phyloP scores from a whole-genome alignment of 306 rosid genomes.

The Cicer bijugum region DNA sequence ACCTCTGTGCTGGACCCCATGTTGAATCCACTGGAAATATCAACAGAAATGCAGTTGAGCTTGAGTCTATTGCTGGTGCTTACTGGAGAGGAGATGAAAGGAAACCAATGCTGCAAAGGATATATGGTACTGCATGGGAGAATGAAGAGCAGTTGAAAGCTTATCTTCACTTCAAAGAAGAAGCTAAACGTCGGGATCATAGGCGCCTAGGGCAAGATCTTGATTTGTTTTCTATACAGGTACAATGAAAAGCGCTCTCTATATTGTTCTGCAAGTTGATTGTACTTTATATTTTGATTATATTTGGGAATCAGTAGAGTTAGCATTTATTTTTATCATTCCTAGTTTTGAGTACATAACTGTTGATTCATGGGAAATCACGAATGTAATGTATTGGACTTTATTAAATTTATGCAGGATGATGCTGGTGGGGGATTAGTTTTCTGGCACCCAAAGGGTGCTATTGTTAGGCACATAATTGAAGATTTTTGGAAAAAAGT shows the following conservation, averaged over 20 bases:
- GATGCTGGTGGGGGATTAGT: conserved; percentile 99
- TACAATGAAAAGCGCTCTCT: conserved; percentile 37
- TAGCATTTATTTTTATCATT: conserved; percentile 24
- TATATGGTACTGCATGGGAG: conserved; percentile 99
- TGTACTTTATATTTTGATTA: conserved; percentile 40
- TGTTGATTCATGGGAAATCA: conserved; percentile 40
- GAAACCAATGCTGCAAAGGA: conserved; percentile 93
- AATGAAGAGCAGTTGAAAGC: conserved; percentile 87
- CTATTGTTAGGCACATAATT: conserved; percentile 82
- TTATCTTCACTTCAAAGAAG: conserved; percentile 89
- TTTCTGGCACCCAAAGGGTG: conserved; percentile 99
- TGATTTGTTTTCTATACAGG: conserved; percentile 97
- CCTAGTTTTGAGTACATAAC: conserved; percentile 32
- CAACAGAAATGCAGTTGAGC: conserved; percentile 88
- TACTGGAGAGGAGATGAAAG: conserved; percentile 99
- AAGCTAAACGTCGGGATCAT: conserved; percentile 96
- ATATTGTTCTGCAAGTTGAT: conserved; percentile 24
- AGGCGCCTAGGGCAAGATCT: conserved; percentile 96
- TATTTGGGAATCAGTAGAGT: not conserved
- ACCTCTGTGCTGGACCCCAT: conserved; percentile 98
- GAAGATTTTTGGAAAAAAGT: conserved; percentile 90
- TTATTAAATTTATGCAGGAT: conserved; percentile 61
- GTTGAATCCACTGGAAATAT: conserved; percentile 91
- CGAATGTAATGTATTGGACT: conserved; percentile 39
- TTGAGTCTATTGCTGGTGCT: conserved; percentile 98